phyloP scores from a whole-genome alignment of 108 stramenopile species.

The Nitzschia sp. region DNA sequence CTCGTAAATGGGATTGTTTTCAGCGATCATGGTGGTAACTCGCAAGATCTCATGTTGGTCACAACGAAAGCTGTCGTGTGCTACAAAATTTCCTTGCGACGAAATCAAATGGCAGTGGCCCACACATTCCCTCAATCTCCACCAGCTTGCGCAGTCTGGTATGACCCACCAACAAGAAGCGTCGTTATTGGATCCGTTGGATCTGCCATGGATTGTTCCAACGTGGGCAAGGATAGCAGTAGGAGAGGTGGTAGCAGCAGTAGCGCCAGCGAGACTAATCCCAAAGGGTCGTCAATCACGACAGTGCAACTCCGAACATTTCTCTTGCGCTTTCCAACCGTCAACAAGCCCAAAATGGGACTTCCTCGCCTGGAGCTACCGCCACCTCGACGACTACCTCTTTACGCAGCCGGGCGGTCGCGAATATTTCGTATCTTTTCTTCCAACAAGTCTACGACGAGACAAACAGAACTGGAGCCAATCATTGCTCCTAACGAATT shows the following conservation, averaged over 20 bases:
- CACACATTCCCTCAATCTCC: not conserved
- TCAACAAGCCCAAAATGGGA: not conserved
- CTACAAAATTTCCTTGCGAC: not conserved
- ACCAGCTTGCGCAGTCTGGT: not conserved
- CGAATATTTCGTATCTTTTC: not conserved
- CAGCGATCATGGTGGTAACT: slow-evolving; percentile 7
- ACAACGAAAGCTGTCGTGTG: slow-evolving; percentile 7
- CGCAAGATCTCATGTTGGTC: slow-evolving; percentile 8
- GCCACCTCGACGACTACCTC: slow-evolving; percentile 8
- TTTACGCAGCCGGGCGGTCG: not conserved
- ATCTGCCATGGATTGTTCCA: not conserved
- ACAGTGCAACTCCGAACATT: not conserved
- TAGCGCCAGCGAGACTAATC: not conserved
- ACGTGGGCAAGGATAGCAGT: not conserved
- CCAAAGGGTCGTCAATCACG: not conserved
- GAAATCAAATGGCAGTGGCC: slow-evolving; percentile 13
- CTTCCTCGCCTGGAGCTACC: slow-evolving; percentile 9
- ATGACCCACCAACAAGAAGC: not conserved
- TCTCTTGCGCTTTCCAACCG: not conserved
- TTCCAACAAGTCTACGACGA: not conserved
- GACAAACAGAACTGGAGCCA: not conserved
- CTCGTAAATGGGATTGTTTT: not conserved
- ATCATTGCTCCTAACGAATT: not conserved
- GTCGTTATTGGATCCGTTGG: slow-evolving; percentile 1
- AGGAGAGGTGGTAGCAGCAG: not conserved